A percentile compares a stretch with the other conserved stretches of the same genome.
Conservation (phyloP, 331 rosid species). For the Erythrophleum ivorense region DNA sequence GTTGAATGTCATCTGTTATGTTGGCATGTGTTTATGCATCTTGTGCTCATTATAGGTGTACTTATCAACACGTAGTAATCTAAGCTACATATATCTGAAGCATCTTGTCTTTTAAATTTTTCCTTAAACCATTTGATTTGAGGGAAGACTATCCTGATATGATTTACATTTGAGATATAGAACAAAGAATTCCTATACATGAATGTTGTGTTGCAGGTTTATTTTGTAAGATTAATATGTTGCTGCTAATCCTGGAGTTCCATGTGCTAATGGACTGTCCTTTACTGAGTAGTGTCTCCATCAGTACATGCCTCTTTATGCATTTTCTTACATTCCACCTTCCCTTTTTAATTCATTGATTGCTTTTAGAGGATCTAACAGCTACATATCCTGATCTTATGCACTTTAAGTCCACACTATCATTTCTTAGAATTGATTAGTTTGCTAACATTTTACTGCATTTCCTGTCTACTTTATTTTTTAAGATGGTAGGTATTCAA, state of each 20-base stretch:
- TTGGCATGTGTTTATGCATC: conserved; percentile 46
- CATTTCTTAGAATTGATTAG: background rate
- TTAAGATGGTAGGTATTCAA: background rate
- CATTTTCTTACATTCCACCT: background rate
- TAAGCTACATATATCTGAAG: conserved; percentile 40
- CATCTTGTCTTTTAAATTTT: conserved; percentile 37
- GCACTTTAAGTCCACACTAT: background rate
- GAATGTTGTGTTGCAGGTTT: background rate
- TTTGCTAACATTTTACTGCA: background rate
- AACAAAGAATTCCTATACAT: background rate
- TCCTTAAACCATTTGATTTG: conserved; percentile 16
- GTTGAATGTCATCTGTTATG: background rate
- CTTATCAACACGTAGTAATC: conserved; percentile 43
- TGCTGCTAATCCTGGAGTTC: background rate
- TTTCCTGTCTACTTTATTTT: background rate
- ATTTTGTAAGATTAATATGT: background rate
- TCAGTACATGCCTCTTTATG: background rate
- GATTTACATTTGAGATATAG: background rate
- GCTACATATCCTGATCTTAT: background rate
- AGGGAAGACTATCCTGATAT: conserved; percentile 30
- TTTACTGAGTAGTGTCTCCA: background rate
- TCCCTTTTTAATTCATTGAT: background rate
- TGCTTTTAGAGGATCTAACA: background rate
- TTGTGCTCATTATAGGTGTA: conserved; percentile 46
- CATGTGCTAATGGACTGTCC: background rate